Conservation (phyloP, 345 rosid genomes). For the Trapa incisa region DNA sequence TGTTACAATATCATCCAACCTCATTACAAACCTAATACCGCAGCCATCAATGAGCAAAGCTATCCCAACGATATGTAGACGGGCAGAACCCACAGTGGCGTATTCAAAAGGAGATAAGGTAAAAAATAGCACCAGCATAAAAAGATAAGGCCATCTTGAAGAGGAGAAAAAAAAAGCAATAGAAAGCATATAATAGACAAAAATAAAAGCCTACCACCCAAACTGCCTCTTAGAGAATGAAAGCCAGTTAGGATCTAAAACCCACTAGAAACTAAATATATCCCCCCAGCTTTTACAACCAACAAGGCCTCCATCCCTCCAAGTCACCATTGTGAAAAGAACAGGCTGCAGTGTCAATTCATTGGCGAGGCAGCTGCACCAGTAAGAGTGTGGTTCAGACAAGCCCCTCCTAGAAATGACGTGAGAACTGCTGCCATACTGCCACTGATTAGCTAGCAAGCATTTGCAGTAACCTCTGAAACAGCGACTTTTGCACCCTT, state of each 20-base stretch:
- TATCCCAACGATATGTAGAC: too few relatives aligned
- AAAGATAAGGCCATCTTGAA: background rate
- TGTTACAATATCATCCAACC: too few relatives aligned
- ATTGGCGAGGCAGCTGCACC: background rate
- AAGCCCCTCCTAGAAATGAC: background rate
- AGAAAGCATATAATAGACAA: background rate
- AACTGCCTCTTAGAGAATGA: constrained; percentile 16
- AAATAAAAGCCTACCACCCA: constrained; percentile 18
- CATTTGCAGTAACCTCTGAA: constrained; percentile 9
- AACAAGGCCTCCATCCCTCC: background rate
- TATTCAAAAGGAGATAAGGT: constrained; percentile 10
- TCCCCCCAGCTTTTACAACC: background rate
- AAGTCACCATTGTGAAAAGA: background rate
- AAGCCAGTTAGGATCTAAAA: constrained; percentile 23
- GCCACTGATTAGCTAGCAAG: constrained; percentile 9
- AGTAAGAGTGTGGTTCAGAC: background rate
- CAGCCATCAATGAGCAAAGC: too few relatives aligned
- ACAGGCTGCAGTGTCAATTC: too few relatives aligned
- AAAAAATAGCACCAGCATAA: background rate
- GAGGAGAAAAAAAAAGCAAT: constrained; percentile 1
- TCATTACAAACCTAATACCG: too few relatives aligned
- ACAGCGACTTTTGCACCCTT: background rate
- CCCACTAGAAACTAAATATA: constrained; percentile 3
- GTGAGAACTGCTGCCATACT: background rate
- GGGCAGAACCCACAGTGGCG: too few relatives aligned